Evolutionary conservation across 805 yeast genomes (phyloP), one percentile per base, ranked within the genome.

Genomic region (Barnettozyma salicaria): DNA sequence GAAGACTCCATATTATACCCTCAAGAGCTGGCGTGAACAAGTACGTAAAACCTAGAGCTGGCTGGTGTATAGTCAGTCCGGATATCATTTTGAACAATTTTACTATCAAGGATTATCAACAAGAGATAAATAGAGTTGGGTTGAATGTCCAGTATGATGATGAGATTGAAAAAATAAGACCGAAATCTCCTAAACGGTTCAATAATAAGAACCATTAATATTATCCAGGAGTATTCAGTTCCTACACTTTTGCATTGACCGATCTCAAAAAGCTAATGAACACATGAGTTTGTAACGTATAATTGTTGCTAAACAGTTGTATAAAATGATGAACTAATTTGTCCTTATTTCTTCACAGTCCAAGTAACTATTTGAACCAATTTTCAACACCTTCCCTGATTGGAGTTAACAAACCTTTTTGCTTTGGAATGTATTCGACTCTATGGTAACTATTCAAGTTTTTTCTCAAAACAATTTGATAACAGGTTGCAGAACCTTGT

Each of bases 401-500:
- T 30, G 84, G 82, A 34, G 71, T 68, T 48, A 70, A 68, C 42
- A 86, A 64, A 37, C 94, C 95, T 52, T 73, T 73, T 71, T 87
- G 95, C 41, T 61, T 59, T 36, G 95, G 90, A 56, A 84, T 67
- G 56, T 81, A 84, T 59, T 84, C 83, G 49, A 85, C 68, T 63
- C 96, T 78, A 61, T 85, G 90, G 60, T 80, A 80, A 40, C 85
- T 67, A 65, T 87, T 88, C 57, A 87, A 56, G 65, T 87, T 88
- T 78, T 87, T 87, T 72, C 96, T 80, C 70, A 87, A 71, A 34
- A 83, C 81, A 60, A 87, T 82, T 70, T 87, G 96, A 70, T 74
- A 88, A 64, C 95, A 85, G 37, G 95, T 77, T 29, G 96, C 95
- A 52, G 89, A 77, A 52, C 96, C 95, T 69, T 87, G 95, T 74